Percentiles rank a stretch among this genome's conserved stretches.
These are phyloP conservation scores for Eutypella sp. DNA, from an alignment of 2,329 filamentous ascomycete genomes.

Conservation along the genomic window DNA sequence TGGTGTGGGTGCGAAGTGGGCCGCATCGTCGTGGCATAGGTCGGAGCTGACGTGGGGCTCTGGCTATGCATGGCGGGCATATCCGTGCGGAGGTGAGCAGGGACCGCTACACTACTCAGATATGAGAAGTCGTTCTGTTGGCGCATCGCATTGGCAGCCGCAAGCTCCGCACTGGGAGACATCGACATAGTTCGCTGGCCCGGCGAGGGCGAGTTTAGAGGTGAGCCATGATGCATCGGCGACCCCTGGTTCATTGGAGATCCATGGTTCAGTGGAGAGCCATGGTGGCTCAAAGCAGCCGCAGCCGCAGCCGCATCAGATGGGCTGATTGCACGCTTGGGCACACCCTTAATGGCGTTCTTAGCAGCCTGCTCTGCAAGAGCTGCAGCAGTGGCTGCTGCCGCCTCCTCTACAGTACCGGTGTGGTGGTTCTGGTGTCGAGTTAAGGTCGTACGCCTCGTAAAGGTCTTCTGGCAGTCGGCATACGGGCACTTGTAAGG, in stretches of 20 bases:
- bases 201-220: constrained; percentile 76
- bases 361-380: constrained; percentile 50
- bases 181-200: constrained; percentile 74
- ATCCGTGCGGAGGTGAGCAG: constrained; percentile 74
- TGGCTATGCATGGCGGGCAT: constrained; percentile 61
- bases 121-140: constrained; percentile 68
- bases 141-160: constrained; percentile 62
- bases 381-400: constrained; percentile 80
- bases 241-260: constrained; percentile 53
- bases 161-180: constrained; percentile 73
- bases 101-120: constrained; percentile 73
- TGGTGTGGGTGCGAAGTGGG: constrained; percentile 93
- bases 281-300: too few relatives aligned
- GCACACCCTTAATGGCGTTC: constrained; percentile 1
- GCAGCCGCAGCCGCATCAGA: constrained; percentile 27
- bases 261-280: constrained; percentile 47
- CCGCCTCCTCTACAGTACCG: constrained; percentile 90
- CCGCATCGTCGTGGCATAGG: constrained; percentile 52
- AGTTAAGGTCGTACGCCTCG: constrained; percentile 87
- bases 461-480: constrained; percentile 98
- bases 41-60: constrained; percentile 65
- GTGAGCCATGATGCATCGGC: constrained; percentile 57
- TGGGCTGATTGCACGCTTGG: constrained; percentile 33
- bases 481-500: constrained; percentile 97
- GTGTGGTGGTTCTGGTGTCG: constrained; percentile 95